Evolutionary conservation across 768 basidiomycete genomes (phyloP).

Genomic region (Suillus plorans): DNA sequence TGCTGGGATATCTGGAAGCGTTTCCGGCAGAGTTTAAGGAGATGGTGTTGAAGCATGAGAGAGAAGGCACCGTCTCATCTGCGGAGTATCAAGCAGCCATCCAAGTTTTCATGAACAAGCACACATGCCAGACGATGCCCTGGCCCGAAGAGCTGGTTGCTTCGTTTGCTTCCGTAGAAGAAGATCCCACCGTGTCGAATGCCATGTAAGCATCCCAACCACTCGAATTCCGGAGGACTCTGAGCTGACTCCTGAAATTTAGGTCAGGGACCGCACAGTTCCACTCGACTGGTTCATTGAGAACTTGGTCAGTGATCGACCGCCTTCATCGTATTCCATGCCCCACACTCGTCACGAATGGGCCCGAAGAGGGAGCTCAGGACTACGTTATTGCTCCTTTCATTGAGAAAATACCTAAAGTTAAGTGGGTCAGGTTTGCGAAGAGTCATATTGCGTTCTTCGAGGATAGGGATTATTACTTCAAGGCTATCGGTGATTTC

Average conservation of each 20-base stretch:
- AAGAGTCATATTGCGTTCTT: slow-evolving; percentile 25
- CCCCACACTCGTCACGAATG: slow-evolving; percentile 41
- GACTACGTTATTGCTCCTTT: slow-evolving; percentile 35
- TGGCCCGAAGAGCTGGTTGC: slow-evolving; percentile 34
- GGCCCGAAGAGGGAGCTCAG: slow-evolving; percentile 37
- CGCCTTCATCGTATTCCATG: slow-evolving; percentile 39
- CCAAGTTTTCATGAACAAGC: slow-evolving; percentile 30
- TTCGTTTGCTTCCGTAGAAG: slow-evolving; percentile 24
- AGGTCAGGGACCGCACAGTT: slow-evolving; percentile 34
- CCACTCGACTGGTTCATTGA: slow-evolving; percentile 39
- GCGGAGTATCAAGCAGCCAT: slow-evolving; percentile 34
- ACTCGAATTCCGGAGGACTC: neutral
- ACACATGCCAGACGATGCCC: slow-evolving; percentile 33
- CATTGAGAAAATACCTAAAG: slow-evolving; percentile 30
- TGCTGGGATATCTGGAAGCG: slow-evolving; percentile 20
- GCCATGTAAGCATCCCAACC: slow-evolving; percentile 29
- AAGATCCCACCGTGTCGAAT: slow-evolving; percentile 33
- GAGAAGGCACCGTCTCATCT: slow-evolving; percentile 30
- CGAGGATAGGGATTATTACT: slow-evolving; percentile 23
- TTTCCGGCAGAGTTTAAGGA: slow-evolving; percentile 28
- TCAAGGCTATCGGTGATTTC: slow-evolving; percentile 15
- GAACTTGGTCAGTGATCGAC: slow-evolving; percentile 47
- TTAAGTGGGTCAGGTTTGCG: slow-evolving; percentile 36
- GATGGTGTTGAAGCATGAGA: slow-evolving; percentile 33
- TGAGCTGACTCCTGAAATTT: neutral